These are phyloP conservation scores for Pseudozyma thailandica DNA, from an alignment of 1,284 basidiomycete species.

Conservation along the genomic window DNA sequence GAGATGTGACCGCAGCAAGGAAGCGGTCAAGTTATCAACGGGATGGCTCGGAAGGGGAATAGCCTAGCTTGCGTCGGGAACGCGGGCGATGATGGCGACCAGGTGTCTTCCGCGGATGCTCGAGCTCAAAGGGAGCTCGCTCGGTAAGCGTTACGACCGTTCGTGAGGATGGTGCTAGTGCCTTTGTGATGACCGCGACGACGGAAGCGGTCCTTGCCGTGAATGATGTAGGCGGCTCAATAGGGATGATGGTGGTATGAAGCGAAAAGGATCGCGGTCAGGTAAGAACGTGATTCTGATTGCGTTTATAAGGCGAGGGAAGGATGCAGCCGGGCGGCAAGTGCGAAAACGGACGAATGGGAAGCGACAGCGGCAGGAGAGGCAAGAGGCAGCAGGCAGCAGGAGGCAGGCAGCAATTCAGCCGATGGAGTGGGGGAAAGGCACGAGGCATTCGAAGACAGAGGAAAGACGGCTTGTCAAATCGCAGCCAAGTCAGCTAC, in stretches of 20 bases:
- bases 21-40: too few relatives aligned
- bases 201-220: conserved; percentile 2
- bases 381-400: neutral
- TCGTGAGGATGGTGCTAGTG: neutral
- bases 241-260: neutral
- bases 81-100: neutral
- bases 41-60: too few relatives aligned
- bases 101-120: neutral
- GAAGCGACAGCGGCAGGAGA: conserved; percentile 4
- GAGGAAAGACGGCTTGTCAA: neutral
- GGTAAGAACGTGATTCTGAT: conserved; percentile 10
- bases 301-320: conserved; percentile 24
- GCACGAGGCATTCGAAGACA: neutral
- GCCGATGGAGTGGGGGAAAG: conserved; percentile 6
- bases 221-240: conserved; percentile 9
- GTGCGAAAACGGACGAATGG: conserved; percentile 25
- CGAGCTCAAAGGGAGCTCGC: neutral
- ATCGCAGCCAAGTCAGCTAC: neutral
- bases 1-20: too few relatives aligned
- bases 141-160: neutral
- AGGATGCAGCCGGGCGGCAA: conserved; percentile 31
- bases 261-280: conserved; percentile 21
- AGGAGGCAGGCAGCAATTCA: neutral
- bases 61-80: too few relatives aligned
- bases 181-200: conserved; percentile 4